Percentiles rank a stretch among this genome's conserved stretches.
Conservation (phyloP, 371 early-diverging fungal species). For the Blakeslea trispora region DNA sequence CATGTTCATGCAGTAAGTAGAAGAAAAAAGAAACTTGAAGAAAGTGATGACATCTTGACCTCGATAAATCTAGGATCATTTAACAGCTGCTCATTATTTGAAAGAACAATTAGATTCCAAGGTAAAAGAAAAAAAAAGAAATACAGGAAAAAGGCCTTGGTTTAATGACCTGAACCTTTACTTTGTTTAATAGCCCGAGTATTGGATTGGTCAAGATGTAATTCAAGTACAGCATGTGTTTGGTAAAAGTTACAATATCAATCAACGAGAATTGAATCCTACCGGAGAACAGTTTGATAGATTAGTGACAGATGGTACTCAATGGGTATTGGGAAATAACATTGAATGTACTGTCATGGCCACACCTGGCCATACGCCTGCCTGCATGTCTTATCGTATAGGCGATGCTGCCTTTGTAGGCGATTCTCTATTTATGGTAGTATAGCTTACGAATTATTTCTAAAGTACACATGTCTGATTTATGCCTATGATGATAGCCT, state of each 20-base stretch:
- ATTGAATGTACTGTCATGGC: conserved; percentile 38
- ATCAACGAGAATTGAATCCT: conserved; percentile 18
- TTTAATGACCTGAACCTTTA: no score
- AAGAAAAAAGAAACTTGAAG: no score
- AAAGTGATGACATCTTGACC: background rate
- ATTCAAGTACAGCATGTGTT: conserved; percentile 45
- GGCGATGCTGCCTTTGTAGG: conserved; percentile 54
- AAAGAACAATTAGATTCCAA: conserved; percentile 31
- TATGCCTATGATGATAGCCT: conserved; percentile 28
- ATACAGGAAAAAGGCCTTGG: no score
- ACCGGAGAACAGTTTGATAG: conserved; percentile 44
- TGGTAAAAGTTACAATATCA: conserved; percentile 38
- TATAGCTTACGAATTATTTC: no score
- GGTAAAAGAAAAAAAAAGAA: no score
- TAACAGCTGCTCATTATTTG: conserved; percentile 42
- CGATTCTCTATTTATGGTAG: conserved; percentile 54
- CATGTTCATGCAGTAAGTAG: conserved; percentile 50
- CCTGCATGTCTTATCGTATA: conserved; percentile 46
- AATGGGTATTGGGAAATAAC: conserved; percentile 44
- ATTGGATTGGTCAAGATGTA: conserved; percentile 43
- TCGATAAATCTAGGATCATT: conserved; percentile 36
- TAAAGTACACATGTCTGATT: no score
- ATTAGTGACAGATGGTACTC: conserved; percentile 23
- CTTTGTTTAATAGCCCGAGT: conserved; percentile 40
- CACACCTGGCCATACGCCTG: conserved; percentile 54